Base-by-base conservation (phyloP, 306 rosid species). In the Medicago lupulina region DNA sequence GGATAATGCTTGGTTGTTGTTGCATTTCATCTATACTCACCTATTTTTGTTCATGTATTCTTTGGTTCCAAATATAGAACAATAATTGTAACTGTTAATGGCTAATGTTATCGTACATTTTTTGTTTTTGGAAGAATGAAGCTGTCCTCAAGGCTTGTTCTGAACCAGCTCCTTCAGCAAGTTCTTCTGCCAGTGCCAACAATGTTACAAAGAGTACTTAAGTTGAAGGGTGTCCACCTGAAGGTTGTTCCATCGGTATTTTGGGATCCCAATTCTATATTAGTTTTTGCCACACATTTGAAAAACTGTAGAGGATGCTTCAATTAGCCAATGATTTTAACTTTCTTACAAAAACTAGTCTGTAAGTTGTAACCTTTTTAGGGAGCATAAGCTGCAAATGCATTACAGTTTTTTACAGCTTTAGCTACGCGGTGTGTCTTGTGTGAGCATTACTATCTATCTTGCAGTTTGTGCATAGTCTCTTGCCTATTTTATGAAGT, bases 141-240 rank as follows among this genome's bases (percentile, higher is more conserved):
- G 93, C 97, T 81, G 97, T 92, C 51, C 77, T 95, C 69, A 95
- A 51, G 89, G 96, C 97, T 16, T 88, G 97, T 74, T 88, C 95
- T 10, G 86, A 90, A 81, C 77, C 85, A 21, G 74, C 91, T 69
- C 81, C 96, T 65, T 78, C 94, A 60, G 73, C 53, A 85, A 76
- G 74, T 58, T 79, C 85, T 28, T 80, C 81, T 51, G 71, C 41
- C 50, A 70, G 64, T 74, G 79, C 79, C 31, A 72, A 8, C 44
- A 74, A 64, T 70, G 82, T 76, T 64, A 40, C 51, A 60, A 13
- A 65, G 59, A 71, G 44, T 65, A 51, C 71, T 61, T 75, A 49
- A 80, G 62, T 41, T 25, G 54, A 65, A 58, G 53, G 50, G 13
- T 23, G 67, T 50, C 62, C 47, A 46, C 83, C 41, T 34, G 38